These are phyloP conservation scores for Lagenidium giganteum DNA, from an alignment of 352 stramenopile species.

Conservation along the genomic window DNA sequence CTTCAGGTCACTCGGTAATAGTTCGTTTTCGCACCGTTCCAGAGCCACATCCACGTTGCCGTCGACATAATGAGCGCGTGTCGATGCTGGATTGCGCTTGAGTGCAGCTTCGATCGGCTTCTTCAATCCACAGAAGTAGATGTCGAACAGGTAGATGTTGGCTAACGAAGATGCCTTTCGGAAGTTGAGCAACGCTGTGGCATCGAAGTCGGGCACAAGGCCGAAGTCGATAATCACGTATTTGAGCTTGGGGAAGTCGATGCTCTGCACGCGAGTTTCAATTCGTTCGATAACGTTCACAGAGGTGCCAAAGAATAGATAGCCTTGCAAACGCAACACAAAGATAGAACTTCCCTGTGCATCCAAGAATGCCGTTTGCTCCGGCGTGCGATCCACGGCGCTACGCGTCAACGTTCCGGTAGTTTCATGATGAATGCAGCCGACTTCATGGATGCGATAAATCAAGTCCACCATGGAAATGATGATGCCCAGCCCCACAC, in stretches of 20 bases:
- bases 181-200: conserved; percentile 60
- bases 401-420: conserved; percentile 41
- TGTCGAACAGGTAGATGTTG: conserved; percentile 54
- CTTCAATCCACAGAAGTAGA: conserved; percentile 63
- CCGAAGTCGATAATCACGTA: conserved; percentile 69
- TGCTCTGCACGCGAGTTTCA: conserved; percentile 45
- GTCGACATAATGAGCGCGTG: no score
- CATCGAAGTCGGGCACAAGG: conserved; percentile 61
- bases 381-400: conserved; percentile 47
- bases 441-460: conserved; percentile 64
- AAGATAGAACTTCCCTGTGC: conserved; percentile 47
- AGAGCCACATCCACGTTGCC: no score
- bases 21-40: conserved; percentile 47
- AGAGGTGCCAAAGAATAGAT: conserved; percentile 70
- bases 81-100: no score
- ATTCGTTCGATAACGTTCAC: conserved; percentile 64
- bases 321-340: conserved; percentile 57
- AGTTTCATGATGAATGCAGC: conserved; percentile 62
- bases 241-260: conserved; percentile 45
- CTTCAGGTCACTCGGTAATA: conserved; percentile 36
- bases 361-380: conserved; percentile 42
- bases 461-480: conserved; percentile 72
- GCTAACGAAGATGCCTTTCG: conserved; percentile 45
- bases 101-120: conserved; percentile 39
- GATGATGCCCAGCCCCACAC: conserved; percentile 55